A percentile compares a stretch with the other conserved stretches of the same genome.
These are phyloP conservation scores for Podila horticola DNA, from an alignment of 192 early-diverging fungal species.

Conservation along the genomic window DNA sequence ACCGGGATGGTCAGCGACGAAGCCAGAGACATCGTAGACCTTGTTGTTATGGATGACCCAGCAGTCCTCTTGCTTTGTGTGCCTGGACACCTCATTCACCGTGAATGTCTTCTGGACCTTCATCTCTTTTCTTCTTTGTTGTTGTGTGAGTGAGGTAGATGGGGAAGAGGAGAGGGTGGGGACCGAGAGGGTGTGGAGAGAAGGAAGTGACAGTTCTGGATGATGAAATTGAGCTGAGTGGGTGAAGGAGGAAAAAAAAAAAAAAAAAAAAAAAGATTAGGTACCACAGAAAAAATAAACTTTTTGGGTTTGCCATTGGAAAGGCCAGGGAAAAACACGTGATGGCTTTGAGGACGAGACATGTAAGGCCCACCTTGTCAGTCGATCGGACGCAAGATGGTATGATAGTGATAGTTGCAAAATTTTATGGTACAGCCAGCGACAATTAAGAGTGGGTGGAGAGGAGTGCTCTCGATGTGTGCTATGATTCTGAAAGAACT, in stretches of 20 bases:
- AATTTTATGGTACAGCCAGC: too few relatives aligned
- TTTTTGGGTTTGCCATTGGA: neutral
- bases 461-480: too few relatives aligned
- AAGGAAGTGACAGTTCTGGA: neutral
- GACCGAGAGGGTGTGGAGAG: neutral
- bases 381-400: too few relatives aligned
- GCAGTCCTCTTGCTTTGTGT: constrained; percentile 73
- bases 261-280: neutral
- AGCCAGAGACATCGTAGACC: constrained; percentile 88
- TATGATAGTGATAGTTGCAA: too few relatives aligned
- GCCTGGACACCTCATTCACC: constrained; percentile 74
- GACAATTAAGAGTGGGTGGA: too few relatives aligned
- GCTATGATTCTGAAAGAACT: too few relatives aligned
- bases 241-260: neutral
- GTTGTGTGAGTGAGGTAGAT: neutral
- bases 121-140: constrained; percentile 10
- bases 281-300: neutral
- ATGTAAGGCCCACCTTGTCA: too few relatives aligned
- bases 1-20: constrained; percentile 92
- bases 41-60: constrained; percentile 86
- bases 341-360: too few relatives aligned
- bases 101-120: constrained; percentile 46
- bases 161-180: neutral
- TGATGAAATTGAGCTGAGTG: neutral
- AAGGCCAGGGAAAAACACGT: neutral